phyloP scores from a whole-genome alignment of 768 basidiomycete genomes.

The Amanita rubescens region DNA sequence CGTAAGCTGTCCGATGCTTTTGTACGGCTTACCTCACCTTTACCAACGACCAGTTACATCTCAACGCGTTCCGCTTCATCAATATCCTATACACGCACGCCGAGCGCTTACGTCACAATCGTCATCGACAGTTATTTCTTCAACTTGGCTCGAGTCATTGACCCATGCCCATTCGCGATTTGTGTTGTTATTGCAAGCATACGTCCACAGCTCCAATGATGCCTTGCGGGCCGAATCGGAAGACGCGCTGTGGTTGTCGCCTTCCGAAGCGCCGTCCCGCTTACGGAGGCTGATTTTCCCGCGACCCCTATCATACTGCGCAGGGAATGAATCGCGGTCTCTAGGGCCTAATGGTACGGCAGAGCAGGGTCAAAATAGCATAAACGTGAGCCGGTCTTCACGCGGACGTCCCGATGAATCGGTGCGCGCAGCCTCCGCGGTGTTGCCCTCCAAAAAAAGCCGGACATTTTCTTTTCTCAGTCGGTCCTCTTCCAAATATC shows the following conservation, averaged over 20 bases:
- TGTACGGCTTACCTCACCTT: constrained; percentile 10
- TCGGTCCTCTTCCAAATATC: background rate
- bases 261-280: constrained; percentile 19
- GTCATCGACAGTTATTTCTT: constrained; percentile 24
- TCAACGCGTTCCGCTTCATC: constrained; percentile 54
- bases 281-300: constrained; percentile 65
- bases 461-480: constrained; percentile 23
- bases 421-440: constrained; percentile 7
- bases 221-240: constrained; percentile 42
- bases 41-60: constrained; percentile 45
- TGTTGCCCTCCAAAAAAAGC: constrained; percentile 12
- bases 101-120: constrained; percentile 35
- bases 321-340: constrained; percentile 14
- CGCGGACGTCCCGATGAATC: background rate
- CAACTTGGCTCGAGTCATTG: constrained; percentile 39
- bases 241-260: constrained; percentile 25
- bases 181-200: constrained; percentile 64
- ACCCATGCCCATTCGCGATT: constrained; percentile 66
- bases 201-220: constrained; percentile 54
- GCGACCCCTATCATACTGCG: constrained; percentile 54
- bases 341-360: constrained; percentile 11
- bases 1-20: constrained; percentile 33
- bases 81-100: constrained; percentile 65
- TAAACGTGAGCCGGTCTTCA: background rate
- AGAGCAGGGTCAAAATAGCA: constrained; percentile 13